Conservation (phyloP, 371 early-diverging fungal species). For the Pancytospora philotis region DNA sequence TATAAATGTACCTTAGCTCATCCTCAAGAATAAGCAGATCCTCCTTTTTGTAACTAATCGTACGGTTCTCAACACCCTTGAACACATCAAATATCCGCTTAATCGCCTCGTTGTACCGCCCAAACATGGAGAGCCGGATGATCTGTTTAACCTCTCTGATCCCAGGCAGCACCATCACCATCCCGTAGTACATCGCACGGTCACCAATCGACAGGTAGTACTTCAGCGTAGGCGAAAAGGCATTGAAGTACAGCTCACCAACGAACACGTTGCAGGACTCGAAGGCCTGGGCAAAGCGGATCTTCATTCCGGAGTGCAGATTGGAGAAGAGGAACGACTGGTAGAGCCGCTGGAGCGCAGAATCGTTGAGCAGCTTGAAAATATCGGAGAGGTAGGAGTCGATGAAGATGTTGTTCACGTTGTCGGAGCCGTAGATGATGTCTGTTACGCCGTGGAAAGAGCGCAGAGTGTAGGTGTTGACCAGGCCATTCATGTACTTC, state of each 20-base stretch:
- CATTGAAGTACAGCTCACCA: slow-evolving; percentile 3
- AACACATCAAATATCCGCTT: slow-evolving; percentile 6
- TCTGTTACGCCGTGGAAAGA: too few relatives aligned
- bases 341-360: neutral
- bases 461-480: too few relatives aligned
- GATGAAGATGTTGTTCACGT: neutral
- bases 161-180: neutral
- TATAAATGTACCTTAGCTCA: neutral
- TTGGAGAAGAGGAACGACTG: neutral
- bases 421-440: neutral
- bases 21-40: slow-evolving; percentile 7
- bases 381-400: neutral
- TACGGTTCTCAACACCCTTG: slow-evolving; percentile 1
- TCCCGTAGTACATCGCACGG: neutral
- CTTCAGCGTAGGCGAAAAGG: neutral
- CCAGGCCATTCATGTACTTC: slow-evolving; percentile 1
- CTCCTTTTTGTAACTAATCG: slow-evolving; percentile 2
- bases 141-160: slow-evolving; percentile 12
- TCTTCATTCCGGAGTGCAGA: neutral
- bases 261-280: neutral
- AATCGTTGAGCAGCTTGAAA: neutral
- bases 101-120: neutral
- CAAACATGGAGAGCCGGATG: neutral
- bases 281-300: neutral
- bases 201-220: slow-evolving; percentile 11